Base-by-base conservation (phyloP, 495 filamentous ascomycete species). In the Endocarpon pusillum region DNA sequence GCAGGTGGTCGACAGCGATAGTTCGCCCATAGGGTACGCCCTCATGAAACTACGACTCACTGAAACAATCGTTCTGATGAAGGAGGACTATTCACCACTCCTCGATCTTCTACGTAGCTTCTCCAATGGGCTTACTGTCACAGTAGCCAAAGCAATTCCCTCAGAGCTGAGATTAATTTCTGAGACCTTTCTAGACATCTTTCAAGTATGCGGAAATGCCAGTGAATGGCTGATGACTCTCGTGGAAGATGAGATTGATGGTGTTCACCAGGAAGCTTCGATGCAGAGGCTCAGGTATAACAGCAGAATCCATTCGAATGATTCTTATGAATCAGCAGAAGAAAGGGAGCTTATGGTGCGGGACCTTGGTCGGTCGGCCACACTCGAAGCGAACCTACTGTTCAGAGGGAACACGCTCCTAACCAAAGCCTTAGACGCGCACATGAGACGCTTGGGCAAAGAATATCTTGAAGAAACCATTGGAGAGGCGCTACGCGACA, bases 221-320 rank as follows among this genome's bases (percentile, higher is more conserved):
- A 73, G 67, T 23, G 83, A 94, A 33, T 99, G 89, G 89, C 67
- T 99, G 19, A 89, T 82, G 57, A 72, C 79, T 2, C 62, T 99
- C 33, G 81, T 92, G 8, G 91, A 99, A 48, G 85, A 94, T 43
- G 89, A 99, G 52, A 96, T 99, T 35, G 89, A 96, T 47, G 87
- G 83, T 5, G 69, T 86, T 7, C 73, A 80, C 39, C 92, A 76
- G 49, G 85, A 94, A 44, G 59, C 66, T 10, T 64, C 70, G 1
- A 62, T 75, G 33, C 75, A 67, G 39, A 70, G 79, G 29, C 58
- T 82, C 18, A 66, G 84, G 5, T 89, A 84, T 55, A 78, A 70
- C 37, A 66, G 69, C 29, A 68, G 84, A 9, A 66, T 91, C 24
- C 80, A 79, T 41, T 84, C 80, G 1, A 81, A 78, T 48, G 80